Conservation (phyloP, 495 filamentous ascomycete species). For the Trichocladium uniseriatum region DNA sequence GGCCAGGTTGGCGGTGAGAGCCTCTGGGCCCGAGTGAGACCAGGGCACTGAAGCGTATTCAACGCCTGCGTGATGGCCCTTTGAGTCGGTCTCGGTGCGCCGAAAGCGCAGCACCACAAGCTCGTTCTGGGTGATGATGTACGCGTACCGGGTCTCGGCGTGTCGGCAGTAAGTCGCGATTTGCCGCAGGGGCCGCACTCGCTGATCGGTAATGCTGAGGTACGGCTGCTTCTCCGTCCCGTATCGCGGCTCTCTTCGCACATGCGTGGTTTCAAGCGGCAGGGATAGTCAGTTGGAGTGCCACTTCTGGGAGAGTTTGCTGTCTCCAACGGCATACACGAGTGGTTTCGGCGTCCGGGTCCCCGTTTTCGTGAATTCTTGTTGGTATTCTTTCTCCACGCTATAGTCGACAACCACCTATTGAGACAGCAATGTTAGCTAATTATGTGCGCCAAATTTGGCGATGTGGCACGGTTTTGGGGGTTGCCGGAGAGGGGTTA, state of each 20-base stretch:
- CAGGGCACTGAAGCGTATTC: conserved; percentile 2
- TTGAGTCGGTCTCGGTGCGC: not conserved
- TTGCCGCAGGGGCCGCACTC: not conserved
- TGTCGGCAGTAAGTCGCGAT: conserved; percentile 7
- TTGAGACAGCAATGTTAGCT: too few species aligned
- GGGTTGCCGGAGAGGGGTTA: too few species aligned
- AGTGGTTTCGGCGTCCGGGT: too few species aligned
- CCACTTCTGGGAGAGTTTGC: conserved; percentile 1
- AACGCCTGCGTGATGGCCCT: not conserved
- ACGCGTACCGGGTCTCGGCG: conserved; percentile 2
- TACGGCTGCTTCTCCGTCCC: too few species aligned
- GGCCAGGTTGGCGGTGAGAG: conserved; percentile 1
- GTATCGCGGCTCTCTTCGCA: not conserved
- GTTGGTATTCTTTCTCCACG: too few species aligned
- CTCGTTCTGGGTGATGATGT: conserved; percentile 2
- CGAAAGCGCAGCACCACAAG: not conserved
- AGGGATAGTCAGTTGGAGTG: not conserved
- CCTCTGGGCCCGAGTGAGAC: not conserved
- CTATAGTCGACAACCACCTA: too few species aligned
- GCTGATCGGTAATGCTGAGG: not conserved
- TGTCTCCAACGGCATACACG: not conserved
- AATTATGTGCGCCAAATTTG: too few species aligned
- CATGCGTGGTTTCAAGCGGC: too few species aligned
- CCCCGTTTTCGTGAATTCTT: too few species aligned
- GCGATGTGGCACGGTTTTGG: too few species aligned